Evolutionary conservation across 345 rosid genomes (phyloP).

Genomic region (Pugionium cornutum): DNA sequence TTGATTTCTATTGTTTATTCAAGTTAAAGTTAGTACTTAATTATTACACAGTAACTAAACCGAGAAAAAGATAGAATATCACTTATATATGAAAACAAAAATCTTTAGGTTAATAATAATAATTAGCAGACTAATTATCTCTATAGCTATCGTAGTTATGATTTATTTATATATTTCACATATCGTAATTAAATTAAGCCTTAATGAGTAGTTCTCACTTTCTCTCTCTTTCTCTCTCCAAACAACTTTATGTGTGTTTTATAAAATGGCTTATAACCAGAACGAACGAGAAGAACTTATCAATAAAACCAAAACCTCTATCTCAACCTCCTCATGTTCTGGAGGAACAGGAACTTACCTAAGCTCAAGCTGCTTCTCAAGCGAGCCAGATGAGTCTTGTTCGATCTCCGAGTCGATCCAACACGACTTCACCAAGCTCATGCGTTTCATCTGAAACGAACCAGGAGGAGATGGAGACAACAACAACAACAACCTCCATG

Average conservation of each 20-base stretch:
- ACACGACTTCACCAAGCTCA: constrained; percentile 80
- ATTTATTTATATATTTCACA: constrained; percentile 15
- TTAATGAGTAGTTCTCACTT: constrained; percentile 41
- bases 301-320: constrained; percentile 16
- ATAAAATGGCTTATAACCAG: constrained; percentile 50
- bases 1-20: no score
- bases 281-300: constrained; percentile 33
- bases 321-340: constrained; percentile 4
- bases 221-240: constrained; percentile 33
- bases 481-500: constrained; percentile 70
- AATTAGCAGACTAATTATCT: constrained; percentile 3
- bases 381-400: constrained; percentile 36
- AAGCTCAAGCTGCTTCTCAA: constrained; percentile 71
- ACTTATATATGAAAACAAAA: no score
- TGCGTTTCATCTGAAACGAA: constrained; percentile 78
- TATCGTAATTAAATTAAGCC: constrained; percentile 63
- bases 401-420: constrained; percentile 65
- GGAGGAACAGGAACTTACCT: constrained; percentile 49
- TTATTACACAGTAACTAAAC: no score
- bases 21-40: no score
- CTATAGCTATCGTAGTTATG: constrained; percentile 2
- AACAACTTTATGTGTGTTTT: constrained; percentile 21
- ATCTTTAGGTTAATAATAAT: no score
- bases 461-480: constrained; percentile 50
- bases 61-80: no score